A percentile compares a stretch with the other conserved stretches of the same genome.
phyloP scores from a whole-genome alignment of 495 filamentous ascomycete species.

The Astrothelium subdiscretum region DNA sequence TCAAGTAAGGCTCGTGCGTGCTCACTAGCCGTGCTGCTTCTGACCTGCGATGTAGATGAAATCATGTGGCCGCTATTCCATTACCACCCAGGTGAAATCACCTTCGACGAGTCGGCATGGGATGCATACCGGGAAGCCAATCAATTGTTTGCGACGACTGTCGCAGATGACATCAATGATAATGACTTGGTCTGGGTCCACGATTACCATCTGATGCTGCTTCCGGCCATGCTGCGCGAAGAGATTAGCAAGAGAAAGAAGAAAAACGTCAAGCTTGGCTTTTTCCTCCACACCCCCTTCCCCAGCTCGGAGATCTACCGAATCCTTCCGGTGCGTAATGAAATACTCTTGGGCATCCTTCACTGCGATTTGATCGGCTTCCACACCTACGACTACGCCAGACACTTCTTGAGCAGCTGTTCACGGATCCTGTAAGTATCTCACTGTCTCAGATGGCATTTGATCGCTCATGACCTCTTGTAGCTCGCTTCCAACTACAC shows the following conservation, averaged over 20 bases:
- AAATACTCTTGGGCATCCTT: conserved; percentile 66
- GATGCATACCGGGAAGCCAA: conserved; percentile 79
- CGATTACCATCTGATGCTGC: conserved; percentile 90
- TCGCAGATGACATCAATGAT: conserved; percentile 59
- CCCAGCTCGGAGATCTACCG: conserved; percentile 87
- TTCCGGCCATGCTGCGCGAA: conserved; percentile 75
- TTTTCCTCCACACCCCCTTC: conserved; percentile 92
- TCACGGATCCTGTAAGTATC: conserved; percentile 61
- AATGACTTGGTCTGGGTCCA: conserved; percentile 91
- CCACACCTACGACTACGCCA: conserved; percentile 87
- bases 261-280: conserved; percentile 80
- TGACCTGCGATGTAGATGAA: conserved; percentile 47
- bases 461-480: conserved; percentile 11
- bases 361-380: conserved; percentile 85
- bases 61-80: conserved; percentile 95
- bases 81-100: conserved; percentile 89
- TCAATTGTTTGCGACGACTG: conserved; percentile 66
- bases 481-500: conserved; percentile 67
- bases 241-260: conserved; percentile 50
- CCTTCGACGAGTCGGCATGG: conserved; percentile 80
- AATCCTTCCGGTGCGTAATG: conserved; percentile 76
- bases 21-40: not conserved
- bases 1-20: conserved; percentile 45
- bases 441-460: not conserved
- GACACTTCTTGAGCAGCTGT: conserved; percentile 83